These are phyloP conservation scores for Claviceps purpurea DNA, from an alignment of 2,329 filamentous ascomycete species.

Conservation along the genomic window DNA sequence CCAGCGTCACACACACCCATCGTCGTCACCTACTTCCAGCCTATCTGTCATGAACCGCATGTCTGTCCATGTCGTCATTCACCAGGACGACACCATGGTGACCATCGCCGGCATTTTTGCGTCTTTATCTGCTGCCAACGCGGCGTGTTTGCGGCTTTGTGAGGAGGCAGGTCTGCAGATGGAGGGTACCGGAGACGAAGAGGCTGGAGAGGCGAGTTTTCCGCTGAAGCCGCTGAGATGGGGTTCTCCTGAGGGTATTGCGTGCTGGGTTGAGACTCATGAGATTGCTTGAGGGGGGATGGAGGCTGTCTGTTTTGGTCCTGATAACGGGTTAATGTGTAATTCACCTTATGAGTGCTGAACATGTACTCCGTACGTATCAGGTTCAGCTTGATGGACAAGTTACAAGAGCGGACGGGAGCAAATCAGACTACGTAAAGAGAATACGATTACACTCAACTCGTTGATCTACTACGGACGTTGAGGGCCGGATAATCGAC, in stretches of 20 bases:
- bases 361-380: no score
- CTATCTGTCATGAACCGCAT: not conserved
- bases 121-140: conserved; percentile 22
- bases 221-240: conserved; percentile 19
- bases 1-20: no score
- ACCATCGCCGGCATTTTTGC: conserved; percentile 19
- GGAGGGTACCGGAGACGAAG: conserved; percentile 6
- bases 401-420: no score
- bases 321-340: no score
- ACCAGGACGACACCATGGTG: conserved; percentile 15
- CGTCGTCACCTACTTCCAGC: not conserved
- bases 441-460: no score
- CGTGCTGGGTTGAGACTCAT: conserved; percentile 26
- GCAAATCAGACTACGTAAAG: no score
- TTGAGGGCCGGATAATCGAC: no score
- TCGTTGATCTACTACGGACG: no score
- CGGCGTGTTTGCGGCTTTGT: conserved; percentile 17
- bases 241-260: conserved; percentile 21
- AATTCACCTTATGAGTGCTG: no score
- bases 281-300: conserved; percentile 7
- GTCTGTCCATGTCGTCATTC: conserved; percentile 20
- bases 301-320: no score
- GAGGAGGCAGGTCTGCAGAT: conserved; percentile 14
- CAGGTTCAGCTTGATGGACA: no score
- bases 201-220: conserved; percentile 6